A percentile compares a stretch with the other conserved stretches of the same genome.
Evolutionary conservation across 306 rosid species (phyloP).

Genomic region (Prunus mira): DNA sequence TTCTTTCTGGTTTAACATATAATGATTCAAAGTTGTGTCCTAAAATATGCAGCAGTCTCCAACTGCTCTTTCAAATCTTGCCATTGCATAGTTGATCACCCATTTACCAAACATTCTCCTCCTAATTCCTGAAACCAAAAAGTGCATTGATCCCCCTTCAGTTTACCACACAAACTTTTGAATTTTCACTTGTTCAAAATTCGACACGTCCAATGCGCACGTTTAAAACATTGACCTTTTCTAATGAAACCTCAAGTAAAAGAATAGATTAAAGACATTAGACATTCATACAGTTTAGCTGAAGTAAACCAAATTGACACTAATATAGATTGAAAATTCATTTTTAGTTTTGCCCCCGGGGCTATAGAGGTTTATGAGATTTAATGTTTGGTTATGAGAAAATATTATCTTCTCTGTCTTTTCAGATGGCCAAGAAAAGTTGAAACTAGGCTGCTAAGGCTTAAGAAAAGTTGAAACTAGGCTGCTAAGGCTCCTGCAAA

Average conservation of each 20-base stretch:
- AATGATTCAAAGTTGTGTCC: neutral
- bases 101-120: slow-evolving; percentile 33
- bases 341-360: neutral
- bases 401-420: neutral
- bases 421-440: neutral
- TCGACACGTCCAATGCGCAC: neutral
- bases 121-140: slow-evolving; percentile 20
- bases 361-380: neutral
- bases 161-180: neutral
- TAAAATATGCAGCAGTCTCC: slow-evolving; percentile 23
- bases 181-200: slow-evolving; percentile 6
- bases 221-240: neutral
- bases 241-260: neutral
- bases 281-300: neutral
- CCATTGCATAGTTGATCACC: slow-evolving; percentile 28
- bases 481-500: neutral
- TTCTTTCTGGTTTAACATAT: slow-evolving; percentile 29
- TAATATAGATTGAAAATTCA: neutral
- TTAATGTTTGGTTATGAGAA: neutral
- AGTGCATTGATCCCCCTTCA: neutral
- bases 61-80: slow-evolving; percentile 43
- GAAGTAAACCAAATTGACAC: neutral
- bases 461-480: neutral
- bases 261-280: neutral
- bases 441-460: neutral